Evolutionary conservation across 495 filamentous ascomycete genomes (phyloP), one percentile per base, ranked within the genome.

Genomic region (Neurospora sublineolata): DNA sequence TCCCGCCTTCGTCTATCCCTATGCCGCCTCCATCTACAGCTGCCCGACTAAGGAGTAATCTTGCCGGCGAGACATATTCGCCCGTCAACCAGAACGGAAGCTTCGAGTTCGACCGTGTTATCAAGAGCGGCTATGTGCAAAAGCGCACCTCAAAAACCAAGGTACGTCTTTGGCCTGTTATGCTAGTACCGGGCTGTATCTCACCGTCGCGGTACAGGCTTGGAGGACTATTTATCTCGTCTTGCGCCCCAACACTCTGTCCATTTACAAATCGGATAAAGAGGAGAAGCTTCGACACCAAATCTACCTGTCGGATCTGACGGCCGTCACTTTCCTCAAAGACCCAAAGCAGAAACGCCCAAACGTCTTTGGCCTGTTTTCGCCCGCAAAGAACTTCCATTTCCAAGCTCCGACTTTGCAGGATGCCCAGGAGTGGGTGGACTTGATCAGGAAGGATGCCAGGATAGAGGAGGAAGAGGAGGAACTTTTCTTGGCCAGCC

Each of bases 61-160:
- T 80, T 58, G 76, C 70, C 37, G 58, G 75, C 67, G 76, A 80
- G 71, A 73, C 77, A 12, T 77, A 74, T 67, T 80, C 80, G 40
- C 92, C 93, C 8, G 93, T 98, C 72, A 95, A 97, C 76, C 92
- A 97, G 80, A 94, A 97, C 78, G 95, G 95, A 41, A 93, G 92
- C 78, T 99, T 97, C 79, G 93, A 93, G 75, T 95, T 96, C 77
- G 95, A 99, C 78, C 89, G 93, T 18, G 92, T 97, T 46, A 82
- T 98, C 76, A 97, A 97, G 81, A 89, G 89, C 68, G 94, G 94
- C 27, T 90, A 89, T 76, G 90, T 97, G 44, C 86, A 88, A 74
- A 97, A 96, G 80, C 89, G 94, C 40, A 94, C 93, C 14, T 90
- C 93, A 69, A 97, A 95, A 83, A 97, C 94, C 69, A 97, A 97